Evolutionary conservation across 208 protist genomes (phyloP).

Genomic region (Trypanosoma brucei): DNA sequence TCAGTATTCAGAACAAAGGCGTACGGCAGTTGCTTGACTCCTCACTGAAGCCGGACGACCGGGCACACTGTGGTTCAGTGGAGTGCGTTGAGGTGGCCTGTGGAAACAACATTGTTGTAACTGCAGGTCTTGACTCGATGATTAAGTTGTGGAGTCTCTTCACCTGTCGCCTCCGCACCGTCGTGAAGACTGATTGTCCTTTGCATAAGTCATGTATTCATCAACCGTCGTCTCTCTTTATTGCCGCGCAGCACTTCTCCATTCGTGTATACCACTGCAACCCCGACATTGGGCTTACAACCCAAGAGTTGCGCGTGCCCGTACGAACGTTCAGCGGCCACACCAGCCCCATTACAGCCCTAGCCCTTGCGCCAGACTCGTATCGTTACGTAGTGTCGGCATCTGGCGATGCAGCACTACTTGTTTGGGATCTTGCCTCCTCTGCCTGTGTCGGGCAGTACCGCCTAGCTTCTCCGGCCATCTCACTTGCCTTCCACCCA

Average conservation of each 20-base stretch:
- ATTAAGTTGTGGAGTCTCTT: slow-evolving; percentile 80
- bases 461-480: slow-evolving; percentile 58
- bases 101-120: slow-evolving; percentile 67
- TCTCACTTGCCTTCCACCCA: slow-evolving; percentile 82
- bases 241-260: slow-evolving; percentile 68
- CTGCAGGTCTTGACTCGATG: slow-evolving; percentile 61
- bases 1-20: slow-evolving; percentile 79
- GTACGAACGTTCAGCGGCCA: slow-evolving; percentile 78
- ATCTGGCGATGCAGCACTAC: slow-evolving; percentile 61
- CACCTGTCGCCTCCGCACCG: slow-evolving; percentile 29
- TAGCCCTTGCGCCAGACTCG: slow-evolving; percentile 73
- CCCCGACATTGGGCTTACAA: slow-evolving; percentile 46
- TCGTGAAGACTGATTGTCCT: slow-evolving; percentile 44
- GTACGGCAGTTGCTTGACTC: slow-evolving; percentile 72
- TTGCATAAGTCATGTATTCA: slow-evolving; percentile 73
- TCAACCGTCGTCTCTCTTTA: slow-evolving; percentile 58
- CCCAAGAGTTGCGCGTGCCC: slow-evolving; percentile 37
- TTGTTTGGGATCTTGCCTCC: slow-evolving; percentile 82
- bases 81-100: slow-evolving; percentile 76
- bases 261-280: slow-evolving; percentile 78
- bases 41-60: slow-evolving; percentile 14
- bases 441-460: slow-evolving; percentile 85
- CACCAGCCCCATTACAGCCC: slow-evolving; percentile 70
- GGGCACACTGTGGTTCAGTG: slow-evolving; percentile 63
- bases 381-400: slow-evolving; percentile 69